Percentiles rank a stretch among this genome's conserved stretches.
These are phyloP conservation scores for Arthroderma uncinatum DNA, from an alignment of 2,329 filamentous ascomycete genomes.

Conservation along the genomic window DNA sequence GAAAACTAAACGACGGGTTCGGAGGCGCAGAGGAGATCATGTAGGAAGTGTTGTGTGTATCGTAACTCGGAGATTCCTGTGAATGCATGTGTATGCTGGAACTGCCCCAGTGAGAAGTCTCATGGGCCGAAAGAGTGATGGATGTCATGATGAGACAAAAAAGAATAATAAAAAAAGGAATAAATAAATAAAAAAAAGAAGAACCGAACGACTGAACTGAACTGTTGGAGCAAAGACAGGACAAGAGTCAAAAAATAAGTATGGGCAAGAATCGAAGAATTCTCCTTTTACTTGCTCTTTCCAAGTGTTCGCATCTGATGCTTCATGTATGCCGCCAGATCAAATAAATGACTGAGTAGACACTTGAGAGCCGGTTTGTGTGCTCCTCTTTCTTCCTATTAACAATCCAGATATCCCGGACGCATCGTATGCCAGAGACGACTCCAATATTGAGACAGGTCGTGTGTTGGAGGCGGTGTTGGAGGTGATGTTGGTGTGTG, in stretches of 20 bases:
- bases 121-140: not conserved
- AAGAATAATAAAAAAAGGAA: not conserved
- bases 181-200: not conserved
- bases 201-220: not conserved
- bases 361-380: not conserved
- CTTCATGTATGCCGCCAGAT: not conserved
- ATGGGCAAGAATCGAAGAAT: slow-evolving; percentile 2
- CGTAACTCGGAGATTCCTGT: not conserved
- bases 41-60: not conserved
- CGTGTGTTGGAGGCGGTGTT: not conserved
- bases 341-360: not conserved
- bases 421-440: not conserved
- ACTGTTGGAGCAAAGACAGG: not conserved
- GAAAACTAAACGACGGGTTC: not conserved
- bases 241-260: not conserved
- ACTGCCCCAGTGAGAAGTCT: slow-evolving; percentile 1
- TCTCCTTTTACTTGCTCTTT: not conserved
- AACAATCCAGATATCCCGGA: not conserved
- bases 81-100: not conserved
- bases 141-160: not conserved
- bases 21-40: not conserved
- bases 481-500: not conserved
- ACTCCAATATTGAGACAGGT: not conserved
- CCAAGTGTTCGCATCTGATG: not conserved
- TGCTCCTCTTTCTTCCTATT: not conserved